phyloP scores from a whole-genome alignment of 345 rosid genomes.

The Eucalyptus leucophloia region DNA sequence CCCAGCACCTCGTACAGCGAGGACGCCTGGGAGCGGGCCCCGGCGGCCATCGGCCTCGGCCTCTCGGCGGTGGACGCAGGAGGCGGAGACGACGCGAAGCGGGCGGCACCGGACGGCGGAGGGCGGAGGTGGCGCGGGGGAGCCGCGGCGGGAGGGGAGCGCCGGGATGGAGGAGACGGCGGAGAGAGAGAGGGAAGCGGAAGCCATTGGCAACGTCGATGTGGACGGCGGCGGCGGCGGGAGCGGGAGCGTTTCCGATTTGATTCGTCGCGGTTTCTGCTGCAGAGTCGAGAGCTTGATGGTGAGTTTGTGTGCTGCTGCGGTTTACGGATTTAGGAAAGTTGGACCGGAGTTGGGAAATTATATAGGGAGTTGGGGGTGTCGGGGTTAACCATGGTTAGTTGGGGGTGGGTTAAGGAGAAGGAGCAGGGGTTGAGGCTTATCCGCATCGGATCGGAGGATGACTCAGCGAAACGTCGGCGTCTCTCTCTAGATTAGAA shows the following conservation, averaged over 20 bases:
- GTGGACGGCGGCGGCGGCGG: not conserved
- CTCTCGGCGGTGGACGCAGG: slow-evolving; percentile 27
- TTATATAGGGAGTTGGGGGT: not conserved
- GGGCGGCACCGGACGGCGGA: slow-evolving; percentile 14
- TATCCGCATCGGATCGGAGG: not conserved
- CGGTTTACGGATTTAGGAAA: not conserved
- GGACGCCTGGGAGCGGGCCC: not conserved
- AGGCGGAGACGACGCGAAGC: slow-evolving; percentile 18
- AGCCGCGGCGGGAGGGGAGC: not conserved
- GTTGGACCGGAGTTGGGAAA: not conserved
- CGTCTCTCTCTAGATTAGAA: not conserved
- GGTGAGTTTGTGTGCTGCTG: not conserved
- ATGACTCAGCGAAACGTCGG: not conserved
- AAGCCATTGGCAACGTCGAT: not conserved
- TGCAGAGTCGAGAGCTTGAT: not conserved
- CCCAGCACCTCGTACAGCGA: slow-evolving; percentile 59
- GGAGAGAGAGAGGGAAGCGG: slow-evolving; percentile 3
- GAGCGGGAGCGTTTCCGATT: not conserved
- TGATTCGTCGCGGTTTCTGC: not conserved
- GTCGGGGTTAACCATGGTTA: not conserved
- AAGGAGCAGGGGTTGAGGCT: not conserved
- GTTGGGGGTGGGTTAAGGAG: not conserved
- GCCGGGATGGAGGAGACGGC: not conserved
- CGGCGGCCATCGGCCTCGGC: not conserved
- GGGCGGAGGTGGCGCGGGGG: not conserved